Percentiles rank a stretch among this genome's conserved stretches.
Conservation (phyloP, 1,284 basidiomycete genomes). For the Cutaneotrichosporon curvatum region DNA sequence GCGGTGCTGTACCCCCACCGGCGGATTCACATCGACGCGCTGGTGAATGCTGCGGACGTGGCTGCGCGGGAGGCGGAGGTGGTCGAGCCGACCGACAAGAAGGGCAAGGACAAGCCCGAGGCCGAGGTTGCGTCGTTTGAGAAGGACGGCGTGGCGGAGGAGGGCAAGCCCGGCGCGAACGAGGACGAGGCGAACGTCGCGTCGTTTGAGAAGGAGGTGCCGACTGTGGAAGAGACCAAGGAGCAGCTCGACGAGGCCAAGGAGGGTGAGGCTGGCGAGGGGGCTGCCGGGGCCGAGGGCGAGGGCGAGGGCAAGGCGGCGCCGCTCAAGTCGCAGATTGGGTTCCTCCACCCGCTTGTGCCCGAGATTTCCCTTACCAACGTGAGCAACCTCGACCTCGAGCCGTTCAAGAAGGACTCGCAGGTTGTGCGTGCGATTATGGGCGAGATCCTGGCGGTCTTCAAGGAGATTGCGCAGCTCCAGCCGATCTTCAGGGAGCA, state of each 20-base stretch:
- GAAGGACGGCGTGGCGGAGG: conserved; percentile 13
- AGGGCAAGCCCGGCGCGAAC: too few species aligned
- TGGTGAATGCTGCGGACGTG: conserved; percentile 47
- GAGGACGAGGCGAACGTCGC: conserved; percentile 50
- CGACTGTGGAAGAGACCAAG: conserved; percentile 51
- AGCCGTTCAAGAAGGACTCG: conserved; percentile 84
- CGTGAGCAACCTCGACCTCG: conserved; percentile 72
- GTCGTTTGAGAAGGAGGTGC: conserved; percentile 49
- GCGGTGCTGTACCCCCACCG: conserved; percentile 94
- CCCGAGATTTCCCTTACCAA: conserved; percentile 85
- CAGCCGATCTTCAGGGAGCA: conserved; percentile 98
- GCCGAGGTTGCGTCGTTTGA: conserved; percentile 21
- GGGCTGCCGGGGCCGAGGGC: neutral
- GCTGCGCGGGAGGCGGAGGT: neutral
- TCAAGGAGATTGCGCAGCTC: conserved; percentile 97
- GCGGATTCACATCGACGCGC: conserved; percentile 80
- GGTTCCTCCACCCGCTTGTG: conserved; percentile 70
- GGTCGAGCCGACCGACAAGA: neutral
- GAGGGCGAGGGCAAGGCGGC: conserved; percentile 8
- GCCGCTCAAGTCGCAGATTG: conserved; percentile 36
- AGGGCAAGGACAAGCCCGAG: too few species aligned
- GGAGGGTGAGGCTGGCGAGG: conserved; percentile 2
- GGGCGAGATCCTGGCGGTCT: conserved; percentile 92
- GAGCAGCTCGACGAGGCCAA: conserved; percentile 41
- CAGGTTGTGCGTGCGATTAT: conserved; percentile 93